These are phyloP conservation scores for Ailanthus altissimus DNA, from an alignment of 345 rosid species.

Conservation along the genomic window DNA sequence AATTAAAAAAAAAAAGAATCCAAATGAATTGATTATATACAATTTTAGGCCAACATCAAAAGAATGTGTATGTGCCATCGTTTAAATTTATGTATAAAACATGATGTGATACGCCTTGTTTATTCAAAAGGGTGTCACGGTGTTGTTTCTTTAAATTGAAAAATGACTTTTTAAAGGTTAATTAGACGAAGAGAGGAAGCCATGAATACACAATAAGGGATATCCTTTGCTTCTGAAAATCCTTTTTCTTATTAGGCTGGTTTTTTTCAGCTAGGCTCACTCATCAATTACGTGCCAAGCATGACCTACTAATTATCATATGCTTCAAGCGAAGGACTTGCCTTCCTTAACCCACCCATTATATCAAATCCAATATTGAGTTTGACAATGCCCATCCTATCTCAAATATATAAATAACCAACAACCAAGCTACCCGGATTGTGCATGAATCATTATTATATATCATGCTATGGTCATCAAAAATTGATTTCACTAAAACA, in stretches of 20 bases:
- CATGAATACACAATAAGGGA: background rate
- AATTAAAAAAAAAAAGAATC: too few species aligned
- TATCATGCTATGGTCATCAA: background rate
- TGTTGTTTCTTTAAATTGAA: too few species aligned
- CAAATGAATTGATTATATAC: too few species aligned
- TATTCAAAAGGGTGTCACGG: too few species aligned
- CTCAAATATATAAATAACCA: background rate
- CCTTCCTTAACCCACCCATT: conserved; percentile 30
- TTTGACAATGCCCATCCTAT: background rate
- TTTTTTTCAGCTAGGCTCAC: conserved; percentile 2
- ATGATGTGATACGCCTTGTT: too few species aligned
- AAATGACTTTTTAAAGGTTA: too few species aligned
- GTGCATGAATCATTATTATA: background rate
- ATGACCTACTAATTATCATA: conserved; percentile 20
- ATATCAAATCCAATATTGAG: conserved; percentile 17
- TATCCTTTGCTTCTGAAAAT: conserved; percentile 29
- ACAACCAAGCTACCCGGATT: background rate
- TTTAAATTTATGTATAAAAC: too few species aligned
- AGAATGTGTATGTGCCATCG: too few species aligned
- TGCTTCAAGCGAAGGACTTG: conserved; percentile 33
- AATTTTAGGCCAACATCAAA: too few species aligned
- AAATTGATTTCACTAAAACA: background rate
- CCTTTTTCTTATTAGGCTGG: background rate
- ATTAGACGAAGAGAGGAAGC: background rate
- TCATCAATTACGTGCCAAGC: conserved; percentile 36